Evolutionary conservation across 176 grass and related monocot genomes (phyloP).

Genomic region (Coix lacrymajobi): DNA sequence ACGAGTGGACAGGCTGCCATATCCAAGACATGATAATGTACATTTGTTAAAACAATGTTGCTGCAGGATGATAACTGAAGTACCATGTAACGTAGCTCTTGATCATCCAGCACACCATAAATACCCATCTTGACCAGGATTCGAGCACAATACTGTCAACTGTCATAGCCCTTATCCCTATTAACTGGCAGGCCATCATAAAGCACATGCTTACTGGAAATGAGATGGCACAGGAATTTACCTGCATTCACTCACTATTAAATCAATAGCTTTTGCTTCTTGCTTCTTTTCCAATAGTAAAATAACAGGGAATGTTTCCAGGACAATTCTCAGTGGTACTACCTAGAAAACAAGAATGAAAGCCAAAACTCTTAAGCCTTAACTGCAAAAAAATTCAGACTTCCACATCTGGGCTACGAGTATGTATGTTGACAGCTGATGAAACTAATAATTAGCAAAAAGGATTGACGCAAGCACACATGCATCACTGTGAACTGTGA

Average conservation of each 20-base stretch:
- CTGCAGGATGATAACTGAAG: background rate
- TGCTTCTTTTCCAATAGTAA: no score
- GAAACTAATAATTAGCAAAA: no score
- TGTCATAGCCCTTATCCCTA: slow-evolving; percentile 88
- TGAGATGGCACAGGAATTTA: slow-evolving; percentile 28
- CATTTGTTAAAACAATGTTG: background rate
- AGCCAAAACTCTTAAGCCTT: no score
- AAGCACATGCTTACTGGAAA: slow-evolving; percentile 3
- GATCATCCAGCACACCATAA: slow-evolving; percentile 79
- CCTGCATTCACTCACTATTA: slow-evolving; percentile 86
- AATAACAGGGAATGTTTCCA: no score
- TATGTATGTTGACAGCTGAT: no score
- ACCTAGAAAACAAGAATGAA: no score
- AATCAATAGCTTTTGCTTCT: slow-evolving; percentile 59
- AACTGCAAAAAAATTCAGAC: no score
- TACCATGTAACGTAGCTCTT: slow-evolving; percentile 58
- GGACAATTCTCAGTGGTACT: no score
- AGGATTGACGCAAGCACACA: no score
- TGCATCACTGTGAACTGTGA: no score
- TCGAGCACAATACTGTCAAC: slow-evolving; percentile 89
- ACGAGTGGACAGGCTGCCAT: no score
- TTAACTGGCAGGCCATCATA: slow-evolving; percentile 46
- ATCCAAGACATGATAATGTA: background rate
- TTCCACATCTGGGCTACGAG: no score
- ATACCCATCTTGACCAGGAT: slow-evolving; percentile 90